Conservation (phyloP, 2,329 filamentous ascomycete species). For the Fusarium austroafricanum region DNA sequence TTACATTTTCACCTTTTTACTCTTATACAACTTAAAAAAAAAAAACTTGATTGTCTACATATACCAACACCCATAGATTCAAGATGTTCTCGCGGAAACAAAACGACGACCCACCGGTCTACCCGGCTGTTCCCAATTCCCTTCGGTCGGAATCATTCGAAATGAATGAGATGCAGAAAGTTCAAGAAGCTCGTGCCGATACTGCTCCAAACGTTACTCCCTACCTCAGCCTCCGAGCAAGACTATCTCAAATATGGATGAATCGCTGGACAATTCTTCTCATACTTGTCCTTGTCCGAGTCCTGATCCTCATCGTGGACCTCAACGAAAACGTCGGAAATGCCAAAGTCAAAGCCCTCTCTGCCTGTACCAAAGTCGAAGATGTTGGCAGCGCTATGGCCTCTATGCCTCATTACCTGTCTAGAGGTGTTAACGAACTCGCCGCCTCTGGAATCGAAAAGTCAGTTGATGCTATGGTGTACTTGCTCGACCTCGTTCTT, state of each 20-base stretch:
- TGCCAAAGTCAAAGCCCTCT: slow-evolving; percentile 84
- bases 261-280: slow-evolving; percentile 96
- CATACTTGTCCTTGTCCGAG: slow-evolving; percentile 83
- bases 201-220: slow-evolving; percentile 82
- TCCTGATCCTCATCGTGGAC: slow-evolving; percentile 79
- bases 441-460: slow-evolving; percentile 83
- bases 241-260: slow-evolving; percentile 96
- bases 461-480: slow-evolving; percentile 82
- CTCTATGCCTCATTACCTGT: slow-evolving; percentile 97
- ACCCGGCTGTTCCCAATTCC: slow-evolving; percentile 54
- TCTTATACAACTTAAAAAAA: slow-evolving; percentile 16
- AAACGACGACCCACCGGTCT: slow-evolving; percentile 47
- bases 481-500: slow-evolving; percentile 80
- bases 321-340: slow-evolving; percentile 79
- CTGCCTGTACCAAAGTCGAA: slow-evolving; percentile 92
- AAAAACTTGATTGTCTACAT: slow-evolving; percentile 28
- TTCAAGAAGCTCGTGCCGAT: slow-evolving; percentile 56
- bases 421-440: slow-evolving; percentile 86
- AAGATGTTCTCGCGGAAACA: slow-evolving; percentile 54
- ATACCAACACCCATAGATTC: slow-evolving; percentile 48
- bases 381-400: slow-evolving; percentile 94
- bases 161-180: slow-evolving; percentile 49
- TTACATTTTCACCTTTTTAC: slow-evolving; percentile 16
- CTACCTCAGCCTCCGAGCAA: slow-evolving; percentile 89
- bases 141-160: slow-evolving; percentile 54